Conservation (phyloP, 2,329 filamentous ascomycete species). For the Aurifilum marmelostoma region DNA sequence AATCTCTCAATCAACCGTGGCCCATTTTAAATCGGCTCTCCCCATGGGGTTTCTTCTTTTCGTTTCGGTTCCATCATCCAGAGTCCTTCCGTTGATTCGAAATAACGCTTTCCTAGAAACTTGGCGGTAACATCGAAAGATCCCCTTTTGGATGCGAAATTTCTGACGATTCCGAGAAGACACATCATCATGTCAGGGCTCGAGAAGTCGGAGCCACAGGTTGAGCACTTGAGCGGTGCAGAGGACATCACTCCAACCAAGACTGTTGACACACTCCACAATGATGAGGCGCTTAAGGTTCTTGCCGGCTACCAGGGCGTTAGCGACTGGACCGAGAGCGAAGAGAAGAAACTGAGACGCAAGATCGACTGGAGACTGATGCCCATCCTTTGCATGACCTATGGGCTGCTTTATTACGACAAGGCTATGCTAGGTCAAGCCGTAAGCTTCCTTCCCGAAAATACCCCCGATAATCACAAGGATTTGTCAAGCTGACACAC, state of each 20-base stretch:
- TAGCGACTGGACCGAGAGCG: conserved; percentile 44
- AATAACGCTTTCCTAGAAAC: not conserved
- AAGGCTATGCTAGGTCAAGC: conserved; percentile 59
- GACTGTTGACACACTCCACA: conserved; percentile 40
- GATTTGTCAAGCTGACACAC: not conserved
- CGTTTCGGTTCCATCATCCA: not conserved
- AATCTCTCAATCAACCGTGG: not conserved
- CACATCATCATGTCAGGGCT: conserved; percentile 23
- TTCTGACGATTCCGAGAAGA: too few relatives aligned
- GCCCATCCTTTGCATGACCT: conserved; percentile 50
- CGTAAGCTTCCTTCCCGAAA: conserved; percentile 35
- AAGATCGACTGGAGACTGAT: conserved; percentile 49
- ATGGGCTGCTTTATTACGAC: conserved; percentile 52
- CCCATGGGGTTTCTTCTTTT: not conserved
- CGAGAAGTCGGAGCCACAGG: conserved; percentile 30
- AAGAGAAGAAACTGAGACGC: conserved; percentile 46
- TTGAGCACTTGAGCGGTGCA: conserved; percentile 23
- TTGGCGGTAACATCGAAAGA: not conserved
- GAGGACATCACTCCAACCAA: conserved; percentile 23
- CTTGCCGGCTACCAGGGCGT: conserved; percentile 47
- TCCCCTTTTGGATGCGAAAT: not conserved
- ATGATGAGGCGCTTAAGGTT: conserved; percentile 46
- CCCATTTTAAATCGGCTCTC: not conserved
- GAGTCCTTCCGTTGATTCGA: not conserved
- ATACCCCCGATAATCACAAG: not conserved